Evolutionary conservation across 169 alveolate genomes (phyloP).

Genomic region (Miamiensis avidus): DNA sequence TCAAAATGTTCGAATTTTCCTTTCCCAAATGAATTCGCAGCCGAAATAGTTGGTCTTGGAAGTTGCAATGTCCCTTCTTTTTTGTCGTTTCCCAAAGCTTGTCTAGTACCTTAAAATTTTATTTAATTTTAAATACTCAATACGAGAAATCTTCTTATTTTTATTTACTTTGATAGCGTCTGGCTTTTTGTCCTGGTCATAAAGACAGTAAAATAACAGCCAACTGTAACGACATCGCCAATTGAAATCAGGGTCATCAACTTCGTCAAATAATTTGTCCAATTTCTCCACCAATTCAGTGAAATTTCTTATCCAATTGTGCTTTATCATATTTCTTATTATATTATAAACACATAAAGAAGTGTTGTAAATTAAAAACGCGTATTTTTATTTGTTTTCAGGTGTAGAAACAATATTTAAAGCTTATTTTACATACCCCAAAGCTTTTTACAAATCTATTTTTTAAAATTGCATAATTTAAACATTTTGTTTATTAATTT

Average conservation of each 20-base stretch:
- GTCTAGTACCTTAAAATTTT: conserved; percentile 67
- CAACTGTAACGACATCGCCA: conserved; percentile 80
- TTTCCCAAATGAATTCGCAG: conserved; percentile 83
- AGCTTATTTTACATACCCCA: conserved; percentile 72
- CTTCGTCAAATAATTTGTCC: conserved; percentile 81
- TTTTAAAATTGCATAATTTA: conserved; percentile 19
- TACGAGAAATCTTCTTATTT: too few species aligned
- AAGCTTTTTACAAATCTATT: conserved; percentile 52
- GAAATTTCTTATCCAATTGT: conserved; percentile 73
- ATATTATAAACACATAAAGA: conserved; percentile 78
- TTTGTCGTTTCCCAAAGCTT: conserved; percentile 85
- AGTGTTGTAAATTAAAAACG: conserved; percentile 78
- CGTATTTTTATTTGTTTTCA: conserved; percentile 84
- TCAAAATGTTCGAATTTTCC: conserved; percentile 82
- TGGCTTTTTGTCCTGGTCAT: conserved; percentile 86
- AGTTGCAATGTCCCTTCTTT: conserved; percentile 83
- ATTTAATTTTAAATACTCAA: too few species aligned
- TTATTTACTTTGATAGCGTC: conserved; percentile 61
- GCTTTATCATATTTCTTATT: conserved; percentile 68
- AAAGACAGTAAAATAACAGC: conserved; percentile 70
- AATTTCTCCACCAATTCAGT: conserved; percentile 79
- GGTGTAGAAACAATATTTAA: conserved; percentile 78
- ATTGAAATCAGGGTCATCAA: conserved; percentile 84
- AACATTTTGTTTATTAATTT: conserved; percentile 62
- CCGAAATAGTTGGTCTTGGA: conserved; percentile 77